phyloP scores from a whole-genome alignment of 1,284 basidiomycete genomes.

The Pseudozyma thailandica region DNA sequence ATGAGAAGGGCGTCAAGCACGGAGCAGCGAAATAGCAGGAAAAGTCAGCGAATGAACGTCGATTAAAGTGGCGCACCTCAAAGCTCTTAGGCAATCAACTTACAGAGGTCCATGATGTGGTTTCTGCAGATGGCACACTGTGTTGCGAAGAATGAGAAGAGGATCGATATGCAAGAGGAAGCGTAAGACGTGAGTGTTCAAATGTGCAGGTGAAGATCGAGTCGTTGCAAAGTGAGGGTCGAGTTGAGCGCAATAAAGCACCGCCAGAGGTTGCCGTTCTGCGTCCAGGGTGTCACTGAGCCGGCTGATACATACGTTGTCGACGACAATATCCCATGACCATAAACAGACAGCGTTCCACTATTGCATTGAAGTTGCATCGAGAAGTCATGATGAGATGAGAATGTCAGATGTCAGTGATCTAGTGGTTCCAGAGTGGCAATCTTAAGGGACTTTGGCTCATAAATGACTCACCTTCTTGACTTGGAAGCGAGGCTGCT shows the following conservation, averaged over 20 bases:
- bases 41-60: too few species aligned
- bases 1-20: too few species aligned
- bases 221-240: not conserved
- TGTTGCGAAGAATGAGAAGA: not conserved
- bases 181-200: too few species aligned
- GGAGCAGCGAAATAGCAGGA: too few species aligned
- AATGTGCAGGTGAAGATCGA: too few species aligned
- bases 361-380: constrained; percentile 28
- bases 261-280: too few species aligned
- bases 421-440: not conserved
- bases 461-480: constrained; percentile 56
- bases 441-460: not conserved
- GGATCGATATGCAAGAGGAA: not conserved
- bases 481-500: constrained; percentile 65
- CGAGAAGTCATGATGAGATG: not conserved
- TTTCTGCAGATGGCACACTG: constrained; percentile 68
- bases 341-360: constrained; percentile 67
- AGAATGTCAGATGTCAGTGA: not conserved
- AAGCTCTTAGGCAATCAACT: too few species aligned
- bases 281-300: too few species aligned
- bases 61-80: too few species aligned
- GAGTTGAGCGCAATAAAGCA: not conserved
- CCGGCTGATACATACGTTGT: constrained; percentile 66
- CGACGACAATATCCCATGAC: constrained; percentile 68
- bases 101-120: constrained; percentile 68